Base-by-base conservation (phyloP, 805 yeast species). In the Wickerhamomyces chaumierensis region DNA sequence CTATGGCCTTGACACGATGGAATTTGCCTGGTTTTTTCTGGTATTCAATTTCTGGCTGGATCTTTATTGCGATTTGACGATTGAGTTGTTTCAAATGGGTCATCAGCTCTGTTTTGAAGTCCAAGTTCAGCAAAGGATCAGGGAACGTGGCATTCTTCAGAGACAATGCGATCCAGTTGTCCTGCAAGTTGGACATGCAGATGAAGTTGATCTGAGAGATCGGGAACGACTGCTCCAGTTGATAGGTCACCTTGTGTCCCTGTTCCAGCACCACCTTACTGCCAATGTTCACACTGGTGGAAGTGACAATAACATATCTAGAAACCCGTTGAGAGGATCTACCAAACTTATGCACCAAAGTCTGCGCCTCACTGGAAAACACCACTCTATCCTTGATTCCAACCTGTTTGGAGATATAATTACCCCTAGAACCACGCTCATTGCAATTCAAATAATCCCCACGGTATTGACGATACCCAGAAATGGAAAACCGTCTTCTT, bases 371-470 rank as follows among this genome's bases (percentile, higher is more conserved):
- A 35, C 74, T 62, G 3, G 96, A 86, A 53, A 90, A 92, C 2
- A 77, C 53, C n/a, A 86, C 78, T 19, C 56, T 64, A 14, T 81
- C 95, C 15, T 62, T 63, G 33, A 92, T 73, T 5, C 88, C 86
- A 11, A 75, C 72, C 39, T 81, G 78, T 37, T 70, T 73, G 44
- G 76, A 69, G 37, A 92, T 63, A 52, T 80, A 86, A 23, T 78
- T 75, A 39, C 98, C 98, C 55, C 58, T 73, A 4, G 84, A 75
- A 34, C 83, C 84, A 18, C 71, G 57, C 47, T 79, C 83, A 60
- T 86, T 88, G 53, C 95, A 82, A 14, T 78, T 84, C 44, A 92
- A 62, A 51, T 92, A 92, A 58, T 92, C 98, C n/a, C 97, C 98
- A 78, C 82, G 73, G 49, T 73, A 94, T 6, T 90, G 80, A 49